Evolutionary conservation across 169 alveolate species (phyloP).

Genomic region (Eimeria tenella): DNA sequence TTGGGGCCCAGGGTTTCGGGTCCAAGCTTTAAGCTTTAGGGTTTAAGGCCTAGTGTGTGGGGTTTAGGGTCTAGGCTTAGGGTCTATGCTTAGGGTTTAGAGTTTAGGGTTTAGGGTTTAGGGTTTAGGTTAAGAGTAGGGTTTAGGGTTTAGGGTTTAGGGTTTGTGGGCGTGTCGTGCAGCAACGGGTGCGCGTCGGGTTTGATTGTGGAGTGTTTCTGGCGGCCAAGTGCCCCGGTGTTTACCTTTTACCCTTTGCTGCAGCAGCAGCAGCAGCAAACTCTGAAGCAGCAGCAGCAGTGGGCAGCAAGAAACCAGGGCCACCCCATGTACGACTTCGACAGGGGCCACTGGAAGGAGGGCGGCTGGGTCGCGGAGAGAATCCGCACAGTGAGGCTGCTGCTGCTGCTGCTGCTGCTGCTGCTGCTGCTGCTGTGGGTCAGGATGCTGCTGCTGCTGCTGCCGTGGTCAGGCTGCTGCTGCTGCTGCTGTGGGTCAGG

Average conservation of each 20-base stretch:
- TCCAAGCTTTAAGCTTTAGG: no score
- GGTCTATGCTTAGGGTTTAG: no score
- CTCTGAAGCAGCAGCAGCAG: neutral
- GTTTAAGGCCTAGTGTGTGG: no score
- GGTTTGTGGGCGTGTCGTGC: no score
- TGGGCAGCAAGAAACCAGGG: conserved; percentile 27
- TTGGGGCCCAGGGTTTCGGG: no score
- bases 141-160: no score
- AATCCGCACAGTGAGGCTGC: conserved; percentile 85
- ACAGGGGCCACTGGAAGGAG: conserved; percentile 87
- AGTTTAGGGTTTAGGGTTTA: no score
- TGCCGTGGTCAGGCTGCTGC: no score
- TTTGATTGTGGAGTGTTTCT: conserved; percentile 85
- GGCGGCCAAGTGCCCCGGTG: conserved; percentile 85
- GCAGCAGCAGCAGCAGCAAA: neutral
- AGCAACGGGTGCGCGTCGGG: conserved; percentile 82
- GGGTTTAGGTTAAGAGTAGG: no score
- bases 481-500: no score
- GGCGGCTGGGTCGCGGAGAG: conserved; percentile 96
- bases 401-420: neutral
- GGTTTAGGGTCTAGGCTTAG: no score
- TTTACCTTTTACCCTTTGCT: conserved; percentile 85
- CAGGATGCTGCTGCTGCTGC: no score
- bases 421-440: neutral
- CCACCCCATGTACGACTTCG: conserved; percentile 83